A percentile compares a stretch with the other conserved stretches of the same genome.
Evolutionary conservation across 1,284 basidiomycete genomes (phyloP).

Genomic region (Moniliella sp.): DNA sequence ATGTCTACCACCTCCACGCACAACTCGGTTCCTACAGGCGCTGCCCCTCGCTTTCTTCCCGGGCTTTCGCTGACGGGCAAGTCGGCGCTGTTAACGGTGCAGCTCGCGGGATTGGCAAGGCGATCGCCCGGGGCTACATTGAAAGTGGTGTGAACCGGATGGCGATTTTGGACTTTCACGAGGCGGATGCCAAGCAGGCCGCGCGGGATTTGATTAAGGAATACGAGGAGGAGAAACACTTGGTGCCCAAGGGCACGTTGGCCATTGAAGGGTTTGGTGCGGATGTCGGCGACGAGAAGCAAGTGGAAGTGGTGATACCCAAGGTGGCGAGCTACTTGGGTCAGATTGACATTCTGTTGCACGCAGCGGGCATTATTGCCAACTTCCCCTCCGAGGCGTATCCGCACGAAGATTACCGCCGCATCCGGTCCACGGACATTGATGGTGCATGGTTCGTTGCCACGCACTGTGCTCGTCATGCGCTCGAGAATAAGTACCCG

Average conservation of each 20-base stretch:
- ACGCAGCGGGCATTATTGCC: conserved; percentile 54
- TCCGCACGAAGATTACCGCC: conserved; percentile 37
- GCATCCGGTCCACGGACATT: conserved; percentile 72
- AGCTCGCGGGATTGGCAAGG: conserved; percentile 46
- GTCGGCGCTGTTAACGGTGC: conserved; percentile 81
- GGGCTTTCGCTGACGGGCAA: too few species aligned
- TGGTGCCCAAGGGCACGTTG: conserved; percentile 44
- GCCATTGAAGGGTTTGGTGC: conserved; percentile 58
- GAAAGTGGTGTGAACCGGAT: conserved; percentile 65
- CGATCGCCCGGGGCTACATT: conserved; percentile 49
- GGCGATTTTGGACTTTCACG: conserved; percentile 62
- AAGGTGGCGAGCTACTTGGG: conserved; percentile 44
- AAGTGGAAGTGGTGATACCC: conserved; percentile 9
- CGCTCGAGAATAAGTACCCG: conserved; percentile 39
- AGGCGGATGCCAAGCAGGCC: conserved; percentile 50
- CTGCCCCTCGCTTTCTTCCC: too few species aligned
- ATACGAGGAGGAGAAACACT: conserved; percentile 43
- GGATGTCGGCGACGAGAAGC: conserved; percentile 59
- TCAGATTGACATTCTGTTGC: conserved; percentile 44
- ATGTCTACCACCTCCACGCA: too few species aligned
- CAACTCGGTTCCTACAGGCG: too few species aligned
- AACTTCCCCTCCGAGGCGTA: conserved; percentile 73
- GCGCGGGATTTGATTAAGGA: conserved; percentile 53
- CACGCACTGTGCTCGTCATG: conserved; percentile 56
- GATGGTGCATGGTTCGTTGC: conserved; percentile 69